These are phyloP conservation scores for Boeremia exigua DNA, from an alignment of 2,329 filamentous ascomycete species.

Conservation along the genomic window DNA sequence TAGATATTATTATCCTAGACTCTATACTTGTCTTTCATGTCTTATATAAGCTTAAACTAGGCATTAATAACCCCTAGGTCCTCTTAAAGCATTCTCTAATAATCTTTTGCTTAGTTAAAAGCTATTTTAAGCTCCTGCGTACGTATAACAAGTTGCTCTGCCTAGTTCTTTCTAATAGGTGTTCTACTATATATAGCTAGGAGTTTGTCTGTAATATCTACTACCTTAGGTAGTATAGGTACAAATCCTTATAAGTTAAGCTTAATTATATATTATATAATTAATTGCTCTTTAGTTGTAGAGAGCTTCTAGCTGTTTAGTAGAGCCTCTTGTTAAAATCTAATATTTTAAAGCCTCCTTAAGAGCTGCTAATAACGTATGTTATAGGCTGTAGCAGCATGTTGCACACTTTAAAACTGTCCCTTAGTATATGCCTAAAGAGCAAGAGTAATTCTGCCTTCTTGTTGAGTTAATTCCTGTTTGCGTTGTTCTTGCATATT, in stretches of 20 bases:
- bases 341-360: background rate
- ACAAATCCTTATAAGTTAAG: background rate
- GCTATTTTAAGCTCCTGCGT: slow-evolving; percentile 4
- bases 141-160: background rate
- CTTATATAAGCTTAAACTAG: slow-evolving; percentile 18
- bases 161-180: background rate
- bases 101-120: slow-evolving; percentile 18
- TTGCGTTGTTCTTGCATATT: too few species aligned
- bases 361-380: background rate
- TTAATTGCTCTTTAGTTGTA: background rate
- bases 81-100: slow-evolving; percentile 8
- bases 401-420: background rate
- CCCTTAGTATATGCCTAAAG: too few species aligned
- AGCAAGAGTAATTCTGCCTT: background rate
- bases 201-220: background rate
- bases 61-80: slow-evolving; percentile 9
- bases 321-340: background rate
- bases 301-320: background rate
- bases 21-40: too few species aligned
- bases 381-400: background rate
- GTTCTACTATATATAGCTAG: background rate
- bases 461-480: too few species aligned
- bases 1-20: slow-evolving; percentile 10
- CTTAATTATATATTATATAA: too few species aligned
- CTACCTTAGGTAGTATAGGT: background rate